Percentiles rank a stretch among this genome's conserved stretches.
These are phyloP conservation scores for Eimeria falciformis DNA, from an alignment of 169 alveolate genomes.

Conservation along the genomic window DNA sequence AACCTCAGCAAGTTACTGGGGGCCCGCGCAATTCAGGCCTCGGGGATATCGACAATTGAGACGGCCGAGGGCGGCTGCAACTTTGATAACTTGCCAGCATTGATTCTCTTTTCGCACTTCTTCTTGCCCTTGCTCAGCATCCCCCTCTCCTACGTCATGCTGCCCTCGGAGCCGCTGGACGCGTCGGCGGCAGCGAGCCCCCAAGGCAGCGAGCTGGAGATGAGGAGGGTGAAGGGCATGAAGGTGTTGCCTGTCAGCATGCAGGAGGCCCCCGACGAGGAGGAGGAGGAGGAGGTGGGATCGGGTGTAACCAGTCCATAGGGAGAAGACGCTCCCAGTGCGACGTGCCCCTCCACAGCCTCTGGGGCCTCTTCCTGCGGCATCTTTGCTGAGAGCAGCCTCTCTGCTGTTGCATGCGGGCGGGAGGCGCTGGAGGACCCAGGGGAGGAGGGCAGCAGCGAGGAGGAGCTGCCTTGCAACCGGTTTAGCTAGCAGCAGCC, in stretches of 20 bases:
- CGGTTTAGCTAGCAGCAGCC: too few species aligned
- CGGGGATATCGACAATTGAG: not conserved
- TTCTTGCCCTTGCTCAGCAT: conserved; percentile 60
- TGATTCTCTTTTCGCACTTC: conserved; percentile 30
- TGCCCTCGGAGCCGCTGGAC: conserved; percentile 25
- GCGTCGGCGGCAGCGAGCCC: not conserved
- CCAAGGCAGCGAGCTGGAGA: not conserved
- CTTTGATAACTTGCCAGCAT: conserved; percentile 16
- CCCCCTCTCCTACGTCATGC: conserved; percentile 38
- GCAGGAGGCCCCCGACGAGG: not conserved
- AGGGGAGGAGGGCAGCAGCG: too few species aligned
- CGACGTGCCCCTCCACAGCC: too few species aligned
- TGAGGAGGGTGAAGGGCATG: not conserved
- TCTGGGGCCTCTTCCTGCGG: too few species aligned
- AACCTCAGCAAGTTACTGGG: not conserved
- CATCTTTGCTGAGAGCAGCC: too few species aligned
- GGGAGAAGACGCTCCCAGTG: too few species aligned
- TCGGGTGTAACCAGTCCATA: too few species aligned
- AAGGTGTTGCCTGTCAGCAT: not conserved
- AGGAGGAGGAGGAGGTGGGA: too few species aligned
- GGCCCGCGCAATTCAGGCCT: not conserved
- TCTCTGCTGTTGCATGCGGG: too few species aligned
- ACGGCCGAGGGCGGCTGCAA: conserved; percentile 45
- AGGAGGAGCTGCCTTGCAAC: too few species aligned
- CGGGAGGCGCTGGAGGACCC: too few species aligned